Evolutionary conservation across 352 stramenopile species (phyloP).

Genomic region (Thalassiosira livingstoniorum): DNA sequence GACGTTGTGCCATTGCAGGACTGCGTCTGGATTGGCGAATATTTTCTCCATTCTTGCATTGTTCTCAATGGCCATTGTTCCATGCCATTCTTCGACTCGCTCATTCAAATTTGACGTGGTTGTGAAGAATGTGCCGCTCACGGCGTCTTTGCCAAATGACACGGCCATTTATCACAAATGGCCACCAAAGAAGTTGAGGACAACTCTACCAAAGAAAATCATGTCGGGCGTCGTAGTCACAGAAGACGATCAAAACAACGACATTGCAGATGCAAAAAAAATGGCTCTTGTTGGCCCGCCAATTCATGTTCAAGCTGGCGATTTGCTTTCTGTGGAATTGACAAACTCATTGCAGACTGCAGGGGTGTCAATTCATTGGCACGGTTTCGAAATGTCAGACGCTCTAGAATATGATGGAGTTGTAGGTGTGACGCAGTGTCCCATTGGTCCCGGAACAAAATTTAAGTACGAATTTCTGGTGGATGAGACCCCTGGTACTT

Average conservation of each 20-base stretch:
- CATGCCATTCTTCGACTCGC: too few relatives aligned
- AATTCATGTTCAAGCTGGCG: conserved; percentile 32
- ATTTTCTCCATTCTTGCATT: too few relatives aligned
- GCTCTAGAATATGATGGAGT: conserved; percentile 37
- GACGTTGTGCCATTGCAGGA: too few relatives aligned
- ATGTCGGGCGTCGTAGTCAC: neutral
- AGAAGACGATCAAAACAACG: neutral
- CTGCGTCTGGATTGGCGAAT: too few relatives aligned
- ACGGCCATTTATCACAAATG: conserved; percentile 20
- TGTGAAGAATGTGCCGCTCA: conserved; percentile 9
- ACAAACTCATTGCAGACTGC: conserved; percentile 25
- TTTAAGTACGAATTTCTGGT: conserved; percentile 40
- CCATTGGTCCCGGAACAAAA: conserved; percentile 3
- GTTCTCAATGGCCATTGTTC: too few relatives aligned
- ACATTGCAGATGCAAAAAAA: neutral
- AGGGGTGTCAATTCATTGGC: conserved; percentile 38
- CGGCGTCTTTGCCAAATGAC: conserved; percentile 7
- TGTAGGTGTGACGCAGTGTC: conserved; percentile 42
- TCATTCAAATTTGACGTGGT: conserved; percentile 17
- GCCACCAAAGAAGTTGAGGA: conserved; percentile 11
- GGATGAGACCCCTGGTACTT: conserved; percentile 27
- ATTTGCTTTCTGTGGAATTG: conserved; percentile 18
- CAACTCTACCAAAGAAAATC: conserved; percentile 12
- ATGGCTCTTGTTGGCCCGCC: conserved; percentile 24
- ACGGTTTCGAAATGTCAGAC: conserved; percentile 26